A percentile compares a stretch with the other conserved stretches of the same genome.
phyloP scores from a whole-genome alignment of 1,284 basidiomycete species.

The Volvariella surrecta region DNA sequence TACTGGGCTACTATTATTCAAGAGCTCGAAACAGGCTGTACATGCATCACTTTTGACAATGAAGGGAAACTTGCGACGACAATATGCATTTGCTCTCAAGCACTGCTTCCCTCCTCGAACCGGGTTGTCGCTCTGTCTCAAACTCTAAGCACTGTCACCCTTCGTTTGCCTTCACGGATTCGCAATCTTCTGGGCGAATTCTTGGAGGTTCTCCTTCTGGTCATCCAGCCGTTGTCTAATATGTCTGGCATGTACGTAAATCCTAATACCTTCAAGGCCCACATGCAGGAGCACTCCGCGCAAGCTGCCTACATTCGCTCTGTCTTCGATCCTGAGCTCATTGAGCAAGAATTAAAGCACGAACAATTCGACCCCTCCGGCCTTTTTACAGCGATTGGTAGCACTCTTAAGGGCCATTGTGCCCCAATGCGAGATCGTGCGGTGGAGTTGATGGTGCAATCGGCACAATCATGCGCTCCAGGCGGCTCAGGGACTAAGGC shows the following conservation, averaged over 20 bases:
- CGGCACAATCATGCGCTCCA: conserved; percentile 50
- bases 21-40: conserved; percentile 78
- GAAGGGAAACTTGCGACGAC: conserved; percentile 41
- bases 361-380: conserved; percentile 75
- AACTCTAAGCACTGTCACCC: conserved; percentile 37
- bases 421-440: conserved; percentile 86
- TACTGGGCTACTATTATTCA: conserved; percentile 82
- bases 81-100: conserved; percentile 48
- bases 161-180: conserved; percentile 70
- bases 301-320: conserved; percentile 51
- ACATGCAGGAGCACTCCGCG: conserved; percentile 48
- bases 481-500: conserved; percentile 44
- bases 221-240: conserved; percentile 65
- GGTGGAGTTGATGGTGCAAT: conserved; percentile 77
- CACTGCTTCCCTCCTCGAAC: conserved; percentile 28
- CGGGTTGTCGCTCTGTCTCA: conserved; percentile 38
- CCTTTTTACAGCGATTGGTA: conserved; percentile 75
- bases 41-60: conserved; percentile 71
- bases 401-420: conserved; percentile 83
- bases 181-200: conserved; percentile 71
- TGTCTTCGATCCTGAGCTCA: conserved; percentile 65
- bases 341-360: conserved; percentile 75
- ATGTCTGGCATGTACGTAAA: conserved; percentile 46
- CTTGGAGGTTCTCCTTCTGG: conserved; percentile 73
- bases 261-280: conserved; percentile 38